These are phyloP conservation scores for Saccharomycopsis schoenii DNA, from an alignment of 805 yeast species.

Conservation along the genomic window DNA sequence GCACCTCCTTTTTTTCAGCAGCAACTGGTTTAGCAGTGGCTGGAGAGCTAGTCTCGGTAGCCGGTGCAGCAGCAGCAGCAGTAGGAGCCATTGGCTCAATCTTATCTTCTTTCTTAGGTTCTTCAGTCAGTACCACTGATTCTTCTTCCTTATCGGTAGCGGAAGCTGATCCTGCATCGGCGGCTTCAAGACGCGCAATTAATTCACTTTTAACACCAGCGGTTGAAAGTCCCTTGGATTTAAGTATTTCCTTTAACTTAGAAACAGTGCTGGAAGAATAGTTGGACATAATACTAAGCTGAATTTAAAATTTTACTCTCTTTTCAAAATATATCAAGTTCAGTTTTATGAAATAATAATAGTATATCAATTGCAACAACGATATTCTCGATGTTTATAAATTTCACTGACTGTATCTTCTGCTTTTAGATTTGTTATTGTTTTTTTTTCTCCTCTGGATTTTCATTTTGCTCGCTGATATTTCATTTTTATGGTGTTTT, in stretches of 20 bases:
- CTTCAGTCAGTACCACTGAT: constrained; percentile 19
- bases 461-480: background rate
- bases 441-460: background rate
- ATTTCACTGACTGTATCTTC: no score
- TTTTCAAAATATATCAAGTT: no score
- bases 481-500: no score
- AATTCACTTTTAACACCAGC: constrained; percentile 79
- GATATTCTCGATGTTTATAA: no score
- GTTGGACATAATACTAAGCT: constrained; percentile 32
- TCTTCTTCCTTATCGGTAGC: constrained; percentile 9
- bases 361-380: no score
- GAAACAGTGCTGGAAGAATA: constrained; percentile 67
- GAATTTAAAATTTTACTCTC: no score
- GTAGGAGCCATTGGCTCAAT: constrained; percentile 5
- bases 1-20: constrained; percentile 7
- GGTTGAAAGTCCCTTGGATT: constrained; percentile 52
- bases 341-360: no score
- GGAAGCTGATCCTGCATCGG: constrained; percentile 28
- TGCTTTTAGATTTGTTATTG: no score
- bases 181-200: constrained; percentile 51
- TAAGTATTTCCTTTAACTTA: constrained; percentile 72
- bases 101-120: constrained; percentile 17
- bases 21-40: constrained; percentile 20
- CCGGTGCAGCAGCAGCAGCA: constrained; percentile 20
- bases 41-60: constrained; percentile 15